Conservation (phyloP, 768 basidiomycete genomes). For the Podaxis rugospora region DNA sequence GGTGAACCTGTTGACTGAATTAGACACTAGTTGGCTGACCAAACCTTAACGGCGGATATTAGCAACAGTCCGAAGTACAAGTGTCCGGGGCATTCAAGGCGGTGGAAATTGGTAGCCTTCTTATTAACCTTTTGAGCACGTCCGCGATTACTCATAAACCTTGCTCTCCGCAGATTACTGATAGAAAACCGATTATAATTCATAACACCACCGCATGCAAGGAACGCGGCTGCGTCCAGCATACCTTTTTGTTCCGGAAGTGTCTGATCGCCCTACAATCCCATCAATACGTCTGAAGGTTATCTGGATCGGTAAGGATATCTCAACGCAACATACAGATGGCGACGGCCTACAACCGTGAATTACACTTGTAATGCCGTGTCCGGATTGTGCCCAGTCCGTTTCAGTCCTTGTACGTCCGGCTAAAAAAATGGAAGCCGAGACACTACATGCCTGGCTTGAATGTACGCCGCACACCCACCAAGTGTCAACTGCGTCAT, state of each 20-base stretch:
- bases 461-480: not conserved
- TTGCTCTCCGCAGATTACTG: not conserved
- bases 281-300: not conserved
- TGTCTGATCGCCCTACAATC: not conserved
- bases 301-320: not conserved
- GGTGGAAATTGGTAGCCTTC: not conserved
- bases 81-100: not conserved
- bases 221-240: not conserved
- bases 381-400: not conserved
- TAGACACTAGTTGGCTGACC: constrained; percentile 6
- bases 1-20: constrained; percentile 1
- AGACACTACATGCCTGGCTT: not conserved
- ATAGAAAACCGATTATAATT: not conserved
- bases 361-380: not conserved
- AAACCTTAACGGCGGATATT: constrained; percentile 10
- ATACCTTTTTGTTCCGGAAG: not conserved
- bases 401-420: not conserved
- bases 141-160: not conserved
- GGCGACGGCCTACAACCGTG: not conserved
- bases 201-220: not conserved
- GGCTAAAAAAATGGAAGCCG: not conserved
- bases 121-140: not conserved
- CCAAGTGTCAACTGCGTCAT: not conserved
- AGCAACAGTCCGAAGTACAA: constrained; percentile 1
- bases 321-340: not conserved